Conservation (phyloP, 177 flowering plant genomes). For the Telopea speciosissima region DNA sequence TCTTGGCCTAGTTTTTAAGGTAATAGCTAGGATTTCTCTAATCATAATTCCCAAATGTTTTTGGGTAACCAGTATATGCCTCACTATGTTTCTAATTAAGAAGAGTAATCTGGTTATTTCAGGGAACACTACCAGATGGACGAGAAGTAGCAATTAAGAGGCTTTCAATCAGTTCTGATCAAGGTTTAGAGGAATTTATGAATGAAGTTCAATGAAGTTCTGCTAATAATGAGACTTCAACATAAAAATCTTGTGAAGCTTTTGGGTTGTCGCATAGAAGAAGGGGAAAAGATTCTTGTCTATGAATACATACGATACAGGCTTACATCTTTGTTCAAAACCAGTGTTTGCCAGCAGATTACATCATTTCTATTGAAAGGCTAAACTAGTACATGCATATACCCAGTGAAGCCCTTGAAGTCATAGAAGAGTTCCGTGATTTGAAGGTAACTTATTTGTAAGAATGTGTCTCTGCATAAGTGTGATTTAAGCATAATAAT, state of each 20-base stretch:
- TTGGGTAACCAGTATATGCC: too few species aligned
- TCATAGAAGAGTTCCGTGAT: slow-evolving; percentile 44
- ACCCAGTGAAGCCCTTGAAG: slow-evolving; percentile 70
- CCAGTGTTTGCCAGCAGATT: slow-evolving; percentile 60
- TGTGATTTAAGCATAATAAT: neutral
- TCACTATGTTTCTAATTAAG: too few species aligned
- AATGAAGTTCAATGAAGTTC: too few species aligned
- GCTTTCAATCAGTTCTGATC: slow-evolving; percentile 37
- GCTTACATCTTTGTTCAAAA: slow-evolving; percentile 62
- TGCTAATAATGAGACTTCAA: slow-evolving; percentile 43
- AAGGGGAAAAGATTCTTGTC: slow-evolving; percentile 43
- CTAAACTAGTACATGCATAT: slow-evolving; percentile 72
- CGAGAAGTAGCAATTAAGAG: slow-evolving; percentile 51
- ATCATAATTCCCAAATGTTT: neutral
- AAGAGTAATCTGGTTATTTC: neutral
- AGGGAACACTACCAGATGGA: slow-evolving; percentile 40
- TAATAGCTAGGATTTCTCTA: slow-evolving; percentile 1
- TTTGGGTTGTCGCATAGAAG: slow-evolving; percentile 40
- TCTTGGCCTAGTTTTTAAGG: slow-evolving; percentile 38
- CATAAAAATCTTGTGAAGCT: slow-evolving; percentile 58
- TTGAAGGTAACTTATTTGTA: slow-evolving; percentile 12
- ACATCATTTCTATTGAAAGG: slow-evolving; percentile 75
- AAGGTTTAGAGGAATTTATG: slow-evolving; percentile 44
- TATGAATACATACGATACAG: slow-evolving; percentile 60
- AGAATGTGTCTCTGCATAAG: slow-evolving; percentile 8